Percentiles rank a stretch among this genome's conserved stretches.
These are phyloP conservation scores for Sporothrix pseudoabietina DNA, from an alignment of 2,329 filamentous ascomycete species.

Conservation along the genomic window DNA sequence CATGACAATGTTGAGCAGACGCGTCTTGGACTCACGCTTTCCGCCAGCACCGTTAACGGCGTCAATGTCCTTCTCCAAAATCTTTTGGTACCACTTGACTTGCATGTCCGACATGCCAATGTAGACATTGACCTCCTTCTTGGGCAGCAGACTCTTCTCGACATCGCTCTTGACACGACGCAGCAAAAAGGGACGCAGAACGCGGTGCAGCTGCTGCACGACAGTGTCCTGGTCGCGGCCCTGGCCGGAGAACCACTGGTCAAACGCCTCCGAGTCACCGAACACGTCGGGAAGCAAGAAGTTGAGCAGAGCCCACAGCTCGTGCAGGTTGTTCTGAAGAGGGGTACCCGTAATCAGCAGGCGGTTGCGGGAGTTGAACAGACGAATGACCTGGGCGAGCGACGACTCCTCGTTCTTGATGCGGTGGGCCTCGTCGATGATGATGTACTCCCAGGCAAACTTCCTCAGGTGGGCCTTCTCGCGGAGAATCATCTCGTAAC, in stretches of 20 bases:
- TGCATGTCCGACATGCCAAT: slow-evolving; percentile 99
- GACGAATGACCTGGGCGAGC: slow-evolving; percentile 89
- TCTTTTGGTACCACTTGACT: slow-evolving; percentile 98
- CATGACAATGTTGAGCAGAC: slow-evolving; percentile 98
- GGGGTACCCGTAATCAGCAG: slow-evolving; percentile 95
- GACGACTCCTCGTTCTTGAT: slow-evolving; percentile 99
- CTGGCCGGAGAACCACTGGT: slow-evolving; percentile 95
- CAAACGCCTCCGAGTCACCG: slow-evolving; percentile 92
- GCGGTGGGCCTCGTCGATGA: slow-evolving; percentile 95
- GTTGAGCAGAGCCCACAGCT: slow-evolving; percentile 95
- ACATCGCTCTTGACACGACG: slow-evolving; percentile 97
- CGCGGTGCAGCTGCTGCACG: slow-evolving; percentile 91
- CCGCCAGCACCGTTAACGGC: slow-evolving; percentile 95
- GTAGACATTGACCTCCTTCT: slow-evolving; percentile 96
- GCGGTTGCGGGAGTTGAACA: slow-evolving; percentile 94
- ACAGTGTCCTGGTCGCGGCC: slow-evolving; percentile 91
- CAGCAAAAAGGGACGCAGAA: slow-evolving; percentile 88
- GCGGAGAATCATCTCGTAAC: slow-evolving; percentile 97
- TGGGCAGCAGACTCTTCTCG: slow-evolving; percentile 94
- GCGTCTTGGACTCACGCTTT: slow-evolving; percentile 96
- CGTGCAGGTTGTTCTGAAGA: slow-evolving; percentile 95
- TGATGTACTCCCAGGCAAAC: slow-evolving; percentile 99
- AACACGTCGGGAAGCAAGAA: slow-evolving; percentile 98
- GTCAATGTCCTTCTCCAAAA: slow-evolving; percentile 97
- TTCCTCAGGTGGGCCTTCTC: slow-evolving; percentile 96